Base-by-base conservation (phyloP, 2,329 filamentous ascomycete species). In the Penicillium paneum region DNA sequence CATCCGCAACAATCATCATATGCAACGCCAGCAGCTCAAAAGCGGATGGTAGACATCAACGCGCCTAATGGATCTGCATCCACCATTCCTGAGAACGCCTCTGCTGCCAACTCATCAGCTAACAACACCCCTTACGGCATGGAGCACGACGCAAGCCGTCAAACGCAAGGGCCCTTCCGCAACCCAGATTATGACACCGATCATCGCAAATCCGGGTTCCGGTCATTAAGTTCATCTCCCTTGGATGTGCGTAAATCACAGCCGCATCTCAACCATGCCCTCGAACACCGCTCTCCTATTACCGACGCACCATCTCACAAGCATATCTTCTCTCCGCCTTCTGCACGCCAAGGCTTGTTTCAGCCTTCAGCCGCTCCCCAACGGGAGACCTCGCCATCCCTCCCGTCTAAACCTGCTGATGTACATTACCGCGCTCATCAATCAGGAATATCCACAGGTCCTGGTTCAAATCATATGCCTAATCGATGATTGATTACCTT, bases 61-160 rank as follows among this genome's bases (percentile, higher is more conserved):
- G 74, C 71, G 17, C 71, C 74, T 7, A 73, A 74, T 55, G 76
- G 76, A 21, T 78, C 76, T 4, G 76, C 75, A 21, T 78, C 76
- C 8, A 78, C 76, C 3, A 77, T 78, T 38, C 70, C 74, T 3
- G 76, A 78, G 53, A 71, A 73, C 51, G 65, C 66, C 24, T 76
- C 74, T 10, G 71, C 71, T 15, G 72, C 70, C 29, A 70, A 72
- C 49, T 77, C 76, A 7, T 77, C 75, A 1, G 67, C 74, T 7
- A 70, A 73, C 44, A 76, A 77, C 54, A 78, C 75, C 3, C 75
- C 75, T 6, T 72, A 74, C 39, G 72, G 73, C 38, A 64, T 61
- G n/a, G 72, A 76, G 40, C 71, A 71, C 38, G 66, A 72, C 24
- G 59, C 61, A 40, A 62, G 63, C 29, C 60, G 59, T 15, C 59